A percentile compares a stretch with the other conserved stretches of the same genome.
Conservation (phyloP, 2,329 filamentous ascomycete genomes). For the Ceratocystis papillata region DNA sequence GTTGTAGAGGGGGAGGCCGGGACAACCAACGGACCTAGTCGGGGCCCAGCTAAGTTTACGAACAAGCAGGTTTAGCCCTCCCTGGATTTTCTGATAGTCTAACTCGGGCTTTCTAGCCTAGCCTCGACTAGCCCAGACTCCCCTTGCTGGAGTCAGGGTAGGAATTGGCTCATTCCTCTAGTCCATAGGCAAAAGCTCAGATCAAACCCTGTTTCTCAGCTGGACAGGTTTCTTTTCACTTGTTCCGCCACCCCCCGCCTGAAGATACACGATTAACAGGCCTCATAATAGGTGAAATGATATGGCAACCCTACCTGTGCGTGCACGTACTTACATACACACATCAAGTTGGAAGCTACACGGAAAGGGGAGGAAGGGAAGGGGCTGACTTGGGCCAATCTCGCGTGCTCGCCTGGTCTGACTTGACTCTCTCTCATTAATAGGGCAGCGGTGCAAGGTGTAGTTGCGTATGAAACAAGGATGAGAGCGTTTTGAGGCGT, state of each 20-base stretch:
- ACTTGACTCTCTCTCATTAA: neutral
- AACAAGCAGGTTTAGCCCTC: no score
- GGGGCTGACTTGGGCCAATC: neutral
- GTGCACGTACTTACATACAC: no score
- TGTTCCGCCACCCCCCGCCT: constrained; percentile 5
- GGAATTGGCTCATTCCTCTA: no score
- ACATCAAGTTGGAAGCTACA: neutral
- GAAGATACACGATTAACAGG: neutral
- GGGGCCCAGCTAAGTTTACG: no score
- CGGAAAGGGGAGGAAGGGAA: neutral
- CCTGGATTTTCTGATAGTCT: no score
- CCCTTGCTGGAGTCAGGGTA: no score
- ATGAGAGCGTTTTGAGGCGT: neutral
- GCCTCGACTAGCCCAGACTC: no score
- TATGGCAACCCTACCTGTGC: neutral
- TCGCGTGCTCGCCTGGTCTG: neutral
- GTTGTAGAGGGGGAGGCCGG: no score
- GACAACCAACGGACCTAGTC: no score
- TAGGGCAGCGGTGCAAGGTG: neutral
- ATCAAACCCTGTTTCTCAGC: constrained; percentile 14
- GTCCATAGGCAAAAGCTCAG: neutral
- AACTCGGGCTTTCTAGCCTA: no score
- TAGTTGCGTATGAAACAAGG: neutral
- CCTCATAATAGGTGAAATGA: neutral
- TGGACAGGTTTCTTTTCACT: constrained; percentile 7